Evolutionary conservation across 306 rosid genomes (phyloP), one percentile per base, ranked within the genome.

Genomic region (Sicyos edulis): DNA sequence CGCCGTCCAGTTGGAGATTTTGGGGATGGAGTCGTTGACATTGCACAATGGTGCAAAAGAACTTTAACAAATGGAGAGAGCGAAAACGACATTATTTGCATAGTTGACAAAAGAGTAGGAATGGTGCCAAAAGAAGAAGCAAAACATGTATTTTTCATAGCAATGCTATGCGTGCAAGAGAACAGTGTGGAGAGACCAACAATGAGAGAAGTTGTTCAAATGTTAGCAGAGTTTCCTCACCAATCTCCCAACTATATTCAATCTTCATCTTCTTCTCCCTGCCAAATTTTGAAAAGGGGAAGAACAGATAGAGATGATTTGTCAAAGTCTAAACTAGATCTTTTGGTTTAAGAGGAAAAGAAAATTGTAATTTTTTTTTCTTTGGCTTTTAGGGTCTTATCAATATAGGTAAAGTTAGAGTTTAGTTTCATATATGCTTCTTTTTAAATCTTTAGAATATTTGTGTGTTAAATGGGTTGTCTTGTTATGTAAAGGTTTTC

Each of bases 161-260:
- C 91, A 6, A 80, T 85, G 81, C 70, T 83, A 22, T 91, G 97
- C 52, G 75, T 86, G 9, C 84, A 91, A 73, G 96, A 91, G 5
- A 86, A 87, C 12, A 89, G 96, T 32, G 88, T 91, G 4, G 88
- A 86, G 74, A 82, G 97, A 54, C 97, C 97, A 10, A 89, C 97
- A 1, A 91, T 89, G 97, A 85, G 96, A 78, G 97, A 91, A 77
- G 96, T 89, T 0, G 91, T 91, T 75, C 97, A 91, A 45, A 91
- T 91, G 96, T 82, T 91, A 40, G 84, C 95, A 0, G 96, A 91
- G 74, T 91, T 87, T 40, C 80, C 88, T 55, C 84, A 40, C 1
- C 83, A 29, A 4, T 75, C 80, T 3, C 70, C 81, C 0, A 64
- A 54, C 1, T 55, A 21, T 9, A 49, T 22, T 13, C 83, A 65